Evolutionary conservation across 768 basidiomycete genomes (phyloP).

Genomic region (Xanthoconium stramineum): DNA sequence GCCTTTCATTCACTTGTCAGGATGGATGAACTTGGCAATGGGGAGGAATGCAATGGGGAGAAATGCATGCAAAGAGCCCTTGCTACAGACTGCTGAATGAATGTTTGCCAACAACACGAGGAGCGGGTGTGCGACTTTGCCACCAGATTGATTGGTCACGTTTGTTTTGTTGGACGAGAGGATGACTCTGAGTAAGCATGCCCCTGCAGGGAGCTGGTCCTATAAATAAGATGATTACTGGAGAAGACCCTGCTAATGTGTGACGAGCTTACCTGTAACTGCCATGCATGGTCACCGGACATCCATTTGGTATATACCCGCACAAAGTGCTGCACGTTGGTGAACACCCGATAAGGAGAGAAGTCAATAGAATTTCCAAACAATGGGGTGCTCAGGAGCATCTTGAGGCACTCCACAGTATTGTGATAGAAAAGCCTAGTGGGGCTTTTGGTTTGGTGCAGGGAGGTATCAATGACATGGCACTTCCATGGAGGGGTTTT

Average conservation of each 20-base stretch:
- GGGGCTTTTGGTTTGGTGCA: not conserved
- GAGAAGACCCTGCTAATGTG: not conserved
- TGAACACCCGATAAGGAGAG: not conserved
- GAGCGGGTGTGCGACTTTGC: not conserved
- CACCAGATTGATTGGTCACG: not conserved
- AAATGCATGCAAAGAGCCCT: not conserved
- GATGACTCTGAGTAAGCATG: not conserved
- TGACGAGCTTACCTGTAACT: not conserved
- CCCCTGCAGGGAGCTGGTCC: no score
- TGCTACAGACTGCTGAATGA: not conserved
- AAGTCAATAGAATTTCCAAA: not conserved
- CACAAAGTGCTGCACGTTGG: not conserved
- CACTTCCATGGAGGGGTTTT: not conserved
- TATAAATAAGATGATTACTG: not conserved
- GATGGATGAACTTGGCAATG: not conserved
- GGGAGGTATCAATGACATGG: not conserved
- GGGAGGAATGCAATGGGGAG: not conserved
- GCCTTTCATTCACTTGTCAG: not conserved
- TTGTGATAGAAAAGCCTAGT: not conserved
- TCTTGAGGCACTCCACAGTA: not conserved
- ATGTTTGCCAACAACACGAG: not conserved
- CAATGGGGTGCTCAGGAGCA: not conserved
- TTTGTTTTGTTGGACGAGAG: not conserved
- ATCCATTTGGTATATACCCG: not conserved
- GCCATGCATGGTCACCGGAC: not conserved